Evolutionary conservation across 75 land plant species (phyloP).

Genomic region (Adiantum capillusveneris): DNA sequence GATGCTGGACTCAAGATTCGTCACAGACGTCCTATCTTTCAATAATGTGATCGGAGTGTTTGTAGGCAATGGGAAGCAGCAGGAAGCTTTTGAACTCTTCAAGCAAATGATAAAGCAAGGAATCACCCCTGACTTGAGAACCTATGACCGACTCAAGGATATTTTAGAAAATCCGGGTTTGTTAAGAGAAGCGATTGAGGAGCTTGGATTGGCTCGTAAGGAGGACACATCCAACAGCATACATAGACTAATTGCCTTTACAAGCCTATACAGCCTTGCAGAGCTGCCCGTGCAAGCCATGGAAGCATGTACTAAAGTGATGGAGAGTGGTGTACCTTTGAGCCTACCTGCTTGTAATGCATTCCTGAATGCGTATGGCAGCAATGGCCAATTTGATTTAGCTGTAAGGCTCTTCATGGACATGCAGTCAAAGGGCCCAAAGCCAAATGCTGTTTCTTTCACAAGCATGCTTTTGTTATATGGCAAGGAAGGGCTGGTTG

Average conservation of each 20-base stretch:
- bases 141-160: constrained; percentile 44
- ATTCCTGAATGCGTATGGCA: constrained; percentile 55
- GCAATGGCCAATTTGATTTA: constrained; percentile 47
- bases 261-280: constrained; percentile 41
- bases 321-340: constrained; percentile 27
- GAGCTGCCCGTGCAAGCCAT: constrained; percentile 56
- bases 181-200: constrained; percentile 37
- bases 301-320: constrained; percentile 39
- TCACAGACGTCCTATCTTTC: constrained; percentile 45
- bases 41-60: constrained; percentile 54
- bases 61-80: constrained; percentile 34
- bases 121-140: constrained; percentile 40
- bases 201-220: constrained; percentile 38
- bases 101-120: constrained; percentile 41
- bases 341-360: constrained; percentile 56
- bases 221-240: constrained; percentile 36
- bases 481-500: constrained; percentile 70
- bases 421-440: constrained; percentile 51
- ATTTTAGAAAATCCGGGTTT: constrained; percentile 49
- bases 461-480: constrained; percentile 62
- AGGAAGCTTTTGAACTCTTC: constrained; percentile 41
- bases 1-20: constrained; percentile 44
- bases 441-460: constrained; percentile 61
- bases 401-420: constrained; percentile 56
- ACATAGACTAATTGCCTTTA: constrained; percentile 36